A percentile compares a stretch with the other conserved stretches of the same genome.
Conservation (phyloP, 306 rosid species). For the Betula pendula region DNA sequence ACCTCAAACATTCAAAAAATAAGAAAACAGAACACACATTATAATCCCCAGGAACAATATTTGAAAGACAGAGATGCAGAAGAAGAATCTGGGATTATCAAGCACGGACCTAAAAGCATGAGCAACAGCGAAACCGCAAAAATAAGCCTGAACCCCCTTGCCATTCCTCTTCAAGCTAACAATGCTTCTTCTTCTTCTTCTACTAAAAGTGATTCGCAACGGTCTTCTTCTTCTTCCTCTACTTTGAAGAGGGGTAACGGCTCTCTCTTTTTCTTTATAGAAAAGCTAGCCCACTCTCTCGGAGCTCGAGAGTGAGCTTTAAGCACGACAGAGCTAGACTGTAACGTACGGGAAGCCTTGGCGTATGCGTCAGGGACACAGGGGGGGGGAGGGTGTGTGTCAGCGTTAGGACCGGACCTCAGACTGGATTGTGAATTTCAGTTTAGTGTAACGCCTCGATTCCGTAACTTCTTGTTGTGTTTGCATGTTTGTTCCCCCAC, state of each 20-base stretch:
- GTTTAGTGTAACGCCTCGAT: slow-evolving; percentile 45
- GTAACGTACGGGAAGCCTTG: not conserved
- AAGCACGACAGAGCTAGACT: not conserved
- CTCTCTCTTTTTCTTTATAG: slow-evolving; percentile 24
- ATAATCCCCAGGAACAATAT: not conserved
- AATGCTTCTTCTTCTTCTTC: slow-evolving; percentile 4
- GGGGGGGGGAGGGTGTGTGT: slow-evolving; percentile 13
- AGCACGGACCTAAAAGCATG: slow-evolving; percentile 67
- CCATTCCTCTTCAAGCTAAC: slow-evolving; percentile 36
- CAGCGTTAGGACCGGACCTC: slow-evolving; percentile 49
- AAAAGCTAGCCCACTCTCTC: slow-evolving; percentile 4
- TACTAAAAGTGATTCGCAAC: not conserved
- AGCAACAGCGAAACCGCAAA: slow-evolving; percentile 49
- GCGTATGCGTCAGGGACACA: slow-evolving; percentile 28
- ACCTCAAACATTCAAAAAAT: slow-evolving; percentile 15
- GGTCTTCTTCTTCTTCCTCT: slow-evolving; percentile 8
- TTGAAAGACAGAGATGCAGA: not conserved
- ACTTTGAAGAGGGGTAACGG: slow-evolving; percentile 42
- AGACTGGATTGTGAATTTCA: slow-evolving; percentile 30
- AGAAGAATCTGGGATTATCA: slow-evolving; percentile 22
- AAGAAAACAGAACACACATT: slow-evolving; percentile 2
- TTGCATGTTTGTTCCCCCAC: slow-evolving; percentile 31
- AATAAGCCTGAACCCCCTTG: slow-evolving; percentile 41
- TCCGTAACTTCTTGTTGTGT: slow-evolving; percentile 42
- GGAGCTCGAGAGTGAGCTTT: slow-evolving; percentile 15